Percentiles rank a stretch among this genome's conserved stretches.
Conservation (phyloP, 495 filamentous ascomycete species). For the Barbatosphaeria neglecta region DNA sequence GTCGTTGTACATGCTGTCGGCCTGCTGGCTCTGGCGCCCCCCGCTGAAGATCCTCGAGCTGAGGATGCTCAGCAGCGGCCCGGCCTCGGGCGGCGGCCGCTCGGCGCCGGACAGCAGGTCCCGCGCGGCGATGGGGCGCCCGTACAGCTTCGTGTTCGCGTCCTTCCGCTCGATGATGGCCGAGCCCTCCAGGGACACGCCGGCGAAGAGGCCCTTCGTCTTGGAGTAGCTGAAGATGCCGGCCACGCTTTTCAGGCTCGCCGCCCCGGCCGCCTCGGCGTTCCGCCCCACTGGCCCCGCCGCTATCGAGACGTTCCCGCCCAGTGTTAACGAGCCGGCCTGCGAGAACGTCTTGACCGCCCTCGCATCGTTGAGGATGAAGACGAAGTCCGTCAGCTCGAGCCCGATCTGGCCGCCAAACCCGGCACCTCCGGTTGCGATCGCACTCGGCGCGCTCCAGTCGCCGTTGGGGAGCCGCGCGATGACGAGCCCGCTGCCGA, state of each 20-base stretch:
- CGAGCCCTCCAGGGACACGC: slow-evolving; percentile 85
- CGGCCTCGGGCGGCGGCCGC: slow-evolving; percentile 67
- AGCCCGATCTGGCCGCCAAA: slow-evolving; percentile 96
- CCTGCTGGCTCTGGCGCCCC: slow-evolving; percentile 29
- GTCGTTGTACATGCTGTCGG: slow-evolving; percentile 84
- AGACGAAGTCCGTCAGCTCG: slow-evolving; percentile 96
- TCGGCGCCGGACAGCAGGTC: slow-evolving; percentile 71
- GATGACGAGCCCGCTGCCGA: slow-evolving; percentile 88
- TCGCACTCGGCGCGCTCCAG: slow-evolving; percentile 92
- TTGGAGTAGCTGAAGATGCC: slow-evolving; percentile 94
- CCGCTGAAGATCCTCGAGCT: slow-evolving; percentile 76
- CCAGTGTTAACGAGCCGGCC: slow-evolving; percentile 77
- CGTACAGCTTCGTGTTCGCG: slow-evolving; percentile 94
- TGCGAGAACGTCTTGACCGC: slow-evolving; percentile 95
- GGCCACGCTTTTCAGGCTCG: slow-evolving; percentile 77
- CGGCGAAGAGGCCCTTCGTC: slow-evolving; percentile 93
- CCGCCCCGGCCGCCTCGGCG: slow-evolving; percentile 91
- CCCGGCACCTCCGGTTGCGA: slow-evolving; percentile 80
- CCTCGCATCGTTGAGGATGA: slow-evolving; percentile 87
- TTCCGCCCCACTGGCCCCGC: slow-evolving; percentile 90
- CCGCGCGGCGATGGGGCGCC: slow-evolving; percentile 62
- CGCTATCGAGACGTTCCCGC: slow-evolving; percentile 92
- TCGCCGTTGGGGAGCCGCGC: slow-evolving; percentile 81
- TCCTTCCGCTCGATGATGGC: slow-evolving; percentile 87
- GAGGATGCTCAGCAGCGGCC: slow-evolving; percentile 71